Base-by-base conservation (phyloP, 768 basidiomycete genomes). In the Rhodotorula toruloides region DNA sequence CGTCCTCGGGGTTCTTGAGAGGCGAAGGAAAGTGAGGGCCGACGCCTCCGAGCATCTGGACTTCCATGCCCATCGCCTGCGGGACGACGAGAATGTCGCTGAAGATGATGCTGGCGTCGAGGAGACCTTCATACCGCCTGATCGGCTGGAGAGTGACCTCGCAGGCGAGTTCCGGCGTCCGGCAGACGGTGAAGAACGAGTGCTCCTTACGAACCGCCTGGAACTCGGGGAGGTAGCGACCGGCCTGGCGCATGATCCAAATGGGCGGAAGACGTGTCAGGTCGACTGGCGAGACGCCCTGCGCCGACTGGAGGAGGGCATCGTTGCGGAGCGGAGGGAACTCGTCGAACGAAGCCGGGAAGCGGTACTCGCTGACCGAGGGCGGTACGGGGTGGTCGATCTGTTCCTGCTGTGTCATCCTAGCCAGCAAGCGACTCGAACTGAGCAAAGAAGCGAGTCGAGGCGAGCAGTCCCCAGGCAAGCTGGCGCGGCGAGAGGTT, bases 61-160 rank as follows among this genome's bases (percentile, higher is more conserved):
- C 79, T 74, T 87, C 87, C 86, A 99, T 88, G 25, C 96, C 96
- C 86, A 99, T 85, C 29, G 96, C 96, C 76, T 98, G 93, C 0
- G 96, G 96, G 62, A 99, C 82, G 77, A 99, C 93, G 70, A 99
- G 87, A 79, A 98, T 99, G 77, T 98, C 96, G 73, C 86, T 89
- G 81, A 99, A 99, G 78, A 98, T 97, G 80, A 98, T 98, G 61
- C 91, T 84, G 16, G 94, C 94, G 78, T 98, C 96, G 74, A 99
- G 78, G 42, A 93, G 83, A 50, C 87, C 90, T 3, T 84, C 77
- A 79, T 89, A 98, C 50, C 91, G 86, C 55, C 87, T 84, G 74
- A 98, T 90, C 56, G 96, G 96, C 77, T 98, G 96, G 27, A 97
- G 78, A 21, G 96, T 98, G 74, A 99, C 81, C 76, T 91, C 85